Evolutionary conservation across 768 basidiomycete genomes (phyloP), one percentile per base, ranked within the genome.

Genomic region (Royoungia palumana): DNA sequence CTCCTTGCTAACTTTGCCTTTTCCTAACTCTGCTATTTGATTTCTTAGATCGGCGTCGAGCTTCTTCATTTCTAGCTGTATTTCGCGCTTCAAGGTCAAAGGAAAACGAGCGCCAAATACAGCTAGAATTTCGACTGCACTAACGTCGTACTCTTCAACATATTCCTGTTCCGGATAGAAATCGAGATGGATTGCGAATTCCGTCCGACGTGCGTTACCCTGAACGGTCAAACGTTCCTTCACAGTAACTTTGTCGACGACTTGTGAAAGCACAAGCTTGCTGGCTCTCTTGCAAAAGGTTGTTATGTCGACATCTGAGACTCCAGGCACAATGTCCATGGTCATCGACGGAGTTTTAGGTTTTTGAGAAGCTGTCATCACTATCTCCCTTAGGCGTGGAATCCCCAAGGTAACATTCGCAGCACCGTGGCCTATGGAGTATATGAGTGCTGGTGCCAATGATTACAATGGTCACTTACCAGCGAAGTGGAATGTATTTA

Each of bases 401-500:
- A 99, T 99, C 79, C 96, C 96, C 37, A 99, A 79, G 0, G 96
- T 99, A 52, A 99, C 96, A 66, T 99, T 99, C 35, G 96, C 96
- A 50, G 96, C 96, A 70, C 96, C 95, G 63, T 98, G 96, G 55
- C 95, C 92, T 94, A 56, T 34, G n/a, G 44, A 45, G 40, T 37
- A 36, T 34, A 38, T 60, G 32, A 51, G 51, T 11, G 12, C 55
- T 22, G 16, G 8, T 4, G 12, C 5, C 21, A n/a, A 8, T 39
- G n/a, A 47, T 13, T 4, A 11, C 20, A 30, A 24, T 34, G 40
- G 50, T 54, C 32, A 62, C 79, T 60, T 67, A 84, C 93, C 95
- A 58, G 96, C 96, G 62, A 99, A 94, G 74, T 99, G 96, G 82
- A 99, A 99, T 12, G 96, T 99, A 66, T 99, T 99, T 54, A 99